Conservation (phyloP, 2,329 filamentous ascomycete species). For the Colletotrichum sublineola region DNA sequence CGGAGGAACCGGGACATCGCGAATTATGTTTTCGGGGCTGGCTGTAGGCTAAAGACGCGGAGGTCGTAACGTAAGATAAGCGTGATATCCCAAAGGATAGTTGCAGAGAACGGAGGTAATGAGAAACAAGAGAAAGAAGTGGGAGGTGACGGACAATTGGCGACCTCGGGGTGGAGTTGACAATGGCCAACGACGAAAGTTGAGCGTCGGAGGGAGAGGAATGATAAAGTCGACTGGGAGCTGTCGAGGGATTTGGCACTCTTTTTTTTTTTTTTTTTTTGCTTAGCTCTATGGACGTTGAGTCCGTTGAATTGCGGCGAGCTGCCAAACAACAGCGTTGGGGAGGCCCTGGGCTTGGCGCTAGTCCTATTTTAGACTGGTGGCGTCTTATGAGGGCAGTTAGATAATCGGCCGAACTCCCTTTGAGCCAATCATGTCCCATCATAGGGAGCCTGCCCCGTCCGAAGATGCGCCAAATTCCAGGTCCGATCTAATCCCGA, state of each 20-base stretch:
- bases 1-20: conserved; percentile 66
- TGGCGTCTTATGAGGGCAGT: not conserved
- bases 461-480: conserved; percentile 10
- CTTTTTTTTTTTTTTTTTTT: conserved; percentile 35
- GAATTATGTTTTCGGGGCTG: conserved; percentile 35
- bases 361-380: conserved; percentile 25
- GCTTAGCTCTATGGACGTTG: conserved; percentile 43
- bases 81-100: conserved; percentile 6
- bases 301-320: conserved; percentile 45
- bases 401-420: conserved; percentile 32
- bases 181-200: conserved; percentile 41
- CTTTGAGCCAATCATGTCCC: conserved; percentile 3
- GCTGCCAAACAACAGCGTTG: conserved; percentile 42
- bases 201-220: conserved; percentile 40
- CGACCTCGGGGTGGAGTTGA: conserved; percentile 34
- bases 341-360: conserved; percentile 31
- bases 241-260: conserved; percentile 44
- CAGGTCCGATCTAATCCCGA: conserved; percentile 31
- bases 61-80: conserved; percentile 29
- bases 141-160: conserved; percentile 7
- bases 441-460: conserved; percentile 5
- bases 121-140: not conserved
- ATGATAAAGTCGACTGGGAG: conserved; percentile 38
- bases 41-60: conserved; percentile 7
- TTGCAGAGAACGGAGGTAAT: not conserved